Evolutionary conservation across 352 stramenopile species (phyloP).

Genomic region (Paralagenidium karlingii): DNA sequence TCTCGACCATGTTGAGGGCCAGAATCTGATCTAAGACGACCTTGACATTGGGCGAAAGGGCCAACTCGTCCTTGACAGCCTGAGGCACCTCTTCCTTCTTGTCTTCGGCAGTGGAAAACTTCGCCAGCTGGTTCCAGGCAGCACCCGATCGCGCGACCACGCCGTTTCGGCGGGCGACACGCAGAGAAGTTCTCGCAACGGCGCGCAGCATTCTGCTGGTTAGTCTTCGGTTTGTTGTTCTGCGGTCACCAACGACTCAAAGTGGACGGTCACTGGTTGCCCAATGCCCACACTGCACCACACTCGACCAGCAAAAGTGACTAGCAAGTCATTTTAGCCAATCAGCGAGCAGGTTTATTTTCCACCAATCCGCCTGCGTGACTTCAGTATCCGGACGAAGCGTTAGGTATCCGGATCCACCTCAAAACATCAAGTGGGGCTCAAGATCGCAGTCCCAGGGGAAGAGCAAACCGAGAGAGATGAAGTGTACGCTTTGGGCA

Average conservation of each 20-base stretch:
- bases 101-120: conserved; percentile 40
- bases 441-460: conserved; percentile 1
- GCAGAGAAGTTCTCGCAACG: conserved; percentile 56
- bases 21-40: conserved; percentile 75
- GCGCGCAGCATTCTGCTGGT: conserved; percentile 50
- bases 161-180: conserved; percentile 28
- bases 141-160: conserved; percentile 12
- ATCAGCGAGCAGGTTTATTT: too few relatives aligned
- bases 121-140: conserved; percentile 36
- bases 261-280: too few relatives aligned
- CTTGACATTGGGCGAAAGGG: conserved; percentile 69
- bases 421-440: conserved; percentile 2
- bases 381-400: too few relatives aligned
- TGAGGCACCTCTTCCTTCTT: conserved; percentile 10
- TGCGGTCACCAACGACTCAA: too few relatives aligned
- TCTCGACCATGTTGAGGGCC: conserved; percentile 84
- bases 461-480: conserved; percentile 2
- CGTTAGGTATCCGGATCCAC: conserved; percentile 7
- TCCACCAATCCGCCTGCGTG: too few relatives aligned
- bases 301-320: too few relatives aligned
- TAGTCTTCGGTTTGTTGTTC: too few relatives aligned
- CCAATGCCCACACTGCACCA: too few relatives aligned
- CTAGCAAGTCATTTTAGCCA: neutral
- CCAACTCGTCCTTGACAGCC: conserved; percentile 39
- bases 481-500: conserved; percentile 14